phyloP scores from a whole-genome alignment of 2,329 filamentous ascomycete genomes.

The Coniochaeta sp. region DNA sequence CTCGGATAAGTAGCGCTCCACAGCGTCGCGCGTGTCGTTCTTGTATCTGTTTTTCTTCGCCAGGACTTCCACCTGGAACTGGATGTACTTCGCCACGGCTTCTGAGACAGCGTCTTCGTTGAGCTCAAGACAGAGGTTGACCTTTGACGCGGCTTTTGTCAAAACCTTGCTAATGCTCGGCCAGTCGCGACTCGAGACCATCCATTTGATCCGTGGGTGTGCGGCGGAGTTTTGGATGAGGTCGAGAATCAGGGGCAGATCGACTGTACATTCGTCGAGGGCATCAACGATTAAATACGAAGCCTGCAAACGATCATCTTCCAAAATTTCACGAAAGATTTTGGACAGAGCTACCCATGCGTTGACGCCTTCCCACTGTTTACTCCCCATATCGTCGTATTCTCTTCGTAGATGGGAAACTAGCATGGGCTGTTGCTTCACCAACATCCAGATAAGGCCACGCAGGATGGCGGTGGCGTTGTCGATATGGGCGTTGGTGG shows the following conservation, averaged over 20 bases:
- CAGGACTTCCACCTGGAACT: too few relatives aligned
- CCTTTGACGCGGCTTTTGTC: slow-evolving; percentile 9
- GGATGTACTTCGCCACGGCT: too few relatives aligned
- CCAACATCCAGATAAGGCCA: slow-evolving; percentile 19
- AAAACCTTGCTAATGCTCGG: slow-evolving; percentile 24
- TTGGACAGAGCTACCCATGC: slow-evolving; percentile 26
- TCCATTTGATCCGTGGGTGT: slow-evolving; percentile 25
- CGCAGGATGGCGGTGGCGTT: slow-evolving; percentile 21
- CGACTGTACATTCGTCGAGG: slow-evolving; percentile 34
- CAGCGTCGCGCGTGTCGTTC: too few relatives aligned
- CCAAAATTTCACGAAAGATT: slow-evolving; percentile 30
- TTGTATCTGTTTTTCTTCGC: too few relatives aligned
- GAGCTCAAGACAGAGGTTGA: slow-evolving; percentile 26
- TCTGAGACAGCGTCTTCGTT: slow-evolving; percentile 14
- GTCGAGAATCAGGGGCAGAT: slow-evolving; percentile 22
- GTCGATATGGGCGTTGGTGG: slow-evolving; percentile 15
- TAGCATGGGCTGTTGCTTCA: slow-evolving; percentile 20
- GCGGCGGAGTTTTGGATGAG: slow-evolving; percentile 21
- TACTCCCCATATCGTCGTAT: slow-evolving; percentile 29
- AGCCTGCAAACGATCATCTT: slow-evolving; percentile 19
- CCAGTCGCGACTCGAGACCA: slow-evolving; percentile 33
- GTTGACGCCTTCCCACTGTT: too few relatives aligned
- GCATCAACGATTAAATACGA: slow-evolving; percentile 35
- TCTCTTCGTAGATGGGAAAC: slow-evolving; percentile 22
- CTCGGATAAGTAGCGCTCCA: neutral